These are phyloP conservation scores for Sindora glabra DNA, from an alignment of 306 rosid genomes.

Conservation along the genomic window DNA sequence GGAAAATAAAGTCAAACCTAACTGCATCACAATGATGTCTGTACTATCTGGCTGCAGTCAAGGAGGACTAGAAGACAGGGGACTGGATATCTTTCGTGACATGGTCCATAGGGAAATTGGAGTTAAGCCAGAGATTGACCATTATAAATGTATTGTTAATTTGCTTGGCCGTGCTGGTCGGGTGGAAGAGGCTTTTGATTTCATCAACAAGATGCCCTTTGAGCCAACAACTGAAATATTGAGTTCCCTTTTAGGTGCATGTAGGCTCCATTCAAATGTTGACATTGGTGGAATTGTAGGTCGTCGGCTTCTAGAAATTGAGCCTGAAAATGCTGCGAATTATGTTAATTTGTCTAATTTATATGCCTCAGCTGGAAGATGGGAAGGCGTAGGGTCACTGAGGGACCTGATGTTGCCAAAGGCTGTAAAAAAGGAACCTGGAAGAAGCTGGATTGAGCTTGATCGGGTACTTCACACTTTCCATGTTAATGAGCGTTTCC, in stretches of 20 bases:
- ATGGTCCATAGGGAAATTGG: conserved; percentile 46
- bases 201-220: conserved; percentile 48
- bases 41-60: conserved; percentile 91
- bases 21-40: conserved; percentile 65
- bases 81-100: conserved; percentile 57
- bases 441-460: conserved; percentile 78
- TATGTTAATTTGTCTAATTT: conserved; percentile 79
- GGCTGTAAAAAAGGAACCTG: conserved; percentile 67
- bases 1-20: conserved; percentile 63
- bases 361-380: conserved; percentile 78
- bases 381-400: conserved; percentile 66
- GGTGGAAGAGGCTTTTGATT: conserved; percentile 58
- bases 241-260: conserved; percentile 85
- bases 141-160: conserved; percentile 82
- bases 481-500: conserved; percentile 70
- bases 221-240: conserved; percentile 76
- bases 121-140: conserved; percentile 57
- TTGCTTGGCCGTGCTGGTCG: conserved; percentile 81
- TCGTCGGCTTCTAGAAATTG: conserved; percentile 53
- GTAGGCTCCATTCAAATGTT: conserved; percentile 61
- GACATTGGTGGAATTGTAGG: conserved; percentile 67
- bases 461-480: conserved; percentile 73
- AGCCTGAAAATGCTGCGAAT: conserved; percentile 83
- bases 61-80: conserved; percentile 66
- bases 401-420: conserved; percentile 66